Evolutionary conservation across 139 green algal genomes (phyloP), one percentile per base, ranked within the genome.

Genomic region (Trebouxia sp.): DNA sequence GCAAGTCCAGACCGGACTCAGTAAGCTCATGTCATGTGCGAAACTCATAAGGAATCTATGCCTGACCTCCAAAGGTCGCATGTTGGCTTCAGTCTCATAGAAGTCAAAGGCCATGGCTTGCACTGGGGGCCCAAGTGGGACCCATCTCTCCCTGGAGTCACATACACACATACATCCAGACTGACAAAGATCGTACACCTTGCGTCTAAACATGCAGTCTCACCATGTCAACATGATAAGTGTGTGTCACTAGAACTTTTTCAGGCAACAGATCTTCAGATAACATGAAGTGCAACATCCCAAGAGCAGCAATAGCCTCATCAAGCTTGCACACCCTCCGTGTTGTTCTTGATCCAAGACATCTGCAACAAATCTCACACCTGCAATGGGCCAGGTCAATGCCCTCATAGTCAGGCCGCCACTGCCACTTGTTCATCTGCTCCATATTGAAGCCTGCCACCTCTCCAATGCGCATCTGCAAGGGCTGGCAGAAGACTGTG

Each of bases 71-170:
- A 55, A 43, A 12, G 88, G 83, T 53, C 69, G 17, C 83, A 94
- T 87, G 74, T 88, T 88, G 39, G 62, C 75, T 53, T 87, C 65
- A 5, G 50, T 39, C 3, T 89, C 81, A 47, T 89, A 85, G 75
- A 97, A 95, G 76, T 95, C 89, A 67, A 97, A 95, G 56, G 75
- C 37, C 55, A 94, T 92, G 0, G 88, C 87, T 56, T 87, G 58
- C 35, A 83, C 37, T 0, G 88, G 85, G 15, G 76, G 32, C 6
- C 72, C 87, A 35, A 96, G 87, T 5, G 90, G 30, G 26, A 48
- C 53, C 91, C 91, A 96, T 8, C 76, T 37, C 0, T 87, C 56
- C 51, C 83, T 91, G 74, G 62, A 80, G 22, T 35, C 37, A 62
- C 26, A 15, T 9, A 45, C 17, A 62, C 51, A 35, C 15, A 45